phyloP scores from a whole-genome alignment of 805 yeast genomes.

The Ogataea populi-albae region DNA sequence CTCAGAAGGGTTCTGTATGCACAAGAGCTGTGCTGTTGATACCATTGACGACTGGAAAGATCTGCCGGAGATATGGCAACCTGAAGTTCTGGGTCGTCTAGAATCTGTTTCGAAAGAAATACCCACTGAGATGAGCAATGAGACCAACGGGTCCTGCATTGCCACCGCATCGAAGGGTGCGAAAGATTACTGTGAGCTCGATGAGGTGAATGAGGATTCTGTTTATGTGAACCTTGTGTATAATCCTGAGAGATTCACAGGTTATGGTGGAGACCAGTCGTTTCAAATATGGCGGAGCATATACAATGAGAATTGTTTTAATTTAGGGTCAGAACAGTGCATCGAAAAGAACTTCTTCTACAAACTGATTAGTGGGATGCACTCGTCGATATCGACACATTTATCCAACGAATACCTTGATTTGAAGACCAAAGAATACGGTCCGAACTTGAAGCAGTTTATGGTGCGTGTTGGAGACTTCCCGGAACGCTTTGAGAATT shows the following conservation, averaged over 20 bases:
- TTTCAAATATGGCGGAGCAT: conserved; percentile 91
- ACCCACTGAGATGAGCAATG: conserved; percentile 35
- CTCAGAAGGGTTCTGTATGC: conserved; percentile 75
- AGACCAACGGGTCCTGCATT: conserved; percentile 25
- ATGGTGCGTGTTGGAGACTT: conserved; percentile 86
- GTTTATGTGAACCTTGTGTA: conserved; percentile 83
- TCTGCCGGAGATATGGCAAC: conserved; percentile 70
- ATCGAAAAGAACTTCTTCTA: conserved; percentile 86
- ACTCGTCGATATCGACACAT: conserved; percentile 92
- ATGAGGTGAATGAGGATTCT: conserved; percentile 58
- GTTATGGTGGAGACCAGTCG: conserved; percentile 91
- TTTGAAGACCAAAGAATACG: conserved; percentile 70
- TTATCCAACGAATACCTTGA: conserved; percentile 78
- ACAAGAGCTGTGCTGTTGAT: conserved; percentile 87
- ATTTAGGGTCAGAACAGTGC: conserved; percentile 49
- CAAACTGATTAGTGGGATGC: conserved; percentile 87
- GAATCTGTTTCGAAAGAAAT: conserved; percentile 30
- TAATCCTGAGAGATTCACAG: conserved; percentile 95
- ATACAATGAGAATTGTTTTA: conserved; percentile 86
- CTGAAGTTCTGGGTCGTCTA: conserved; percentile 62
- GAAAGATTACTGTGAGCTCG: conserved; percentile 68
- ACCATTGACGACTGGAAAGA: conserved; percentile 70
- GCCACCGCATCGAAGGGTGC: conserved; percentile 13
- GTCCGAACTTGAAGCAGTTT: conserved; percentile 76
- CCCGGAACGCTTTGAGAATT: conserved; percentile 85